These are phyloP conservation scores for Suhomyces pyralidae DNA, from an alignment of 805 yeast genomes.

Conservation along the genomic window DNA sequence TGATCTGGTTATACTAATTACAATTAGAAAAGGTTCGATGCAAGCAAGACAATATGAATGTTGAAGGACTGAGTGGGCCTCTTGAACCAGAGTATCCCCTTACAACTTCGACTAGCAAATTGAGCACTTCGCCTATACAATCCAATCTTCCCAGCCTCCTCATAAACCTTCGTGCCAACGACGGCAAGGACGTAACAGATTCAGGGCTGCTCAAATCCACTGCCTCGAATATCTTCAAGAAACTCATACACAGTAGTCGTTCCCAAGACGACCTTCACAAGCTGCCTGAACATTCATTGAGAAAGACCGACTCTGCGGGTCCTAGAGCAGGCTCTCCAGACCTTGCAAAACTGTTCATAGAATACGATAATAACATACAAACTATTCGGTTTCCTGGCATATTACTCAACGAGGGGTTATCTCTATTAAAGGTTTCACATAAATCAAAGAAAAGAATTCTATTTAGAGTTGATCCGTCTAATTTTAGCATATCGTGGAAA, in stretches of 20 bases:
- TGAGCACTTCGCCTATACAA: conserved; percentile 18
- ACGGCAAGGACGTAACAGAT: conserved; percentile 6
- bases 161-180: conserved; percentile 21
- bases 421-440: conserved; percentile 66
- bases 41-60: background rate
- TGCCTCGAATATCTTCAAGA: conserved; percentile 8
- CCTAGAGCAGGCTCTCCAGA: background rate
- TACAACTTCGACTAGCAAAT: conserved; percentile 6
- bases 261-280: conserved; percentile 7
- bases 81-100: background rate
- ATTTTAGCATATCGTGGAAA: conserved; percentile 55
- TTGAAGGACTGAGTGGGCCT: conserved; percentile 1
- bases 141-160: conserved; percentile 22
- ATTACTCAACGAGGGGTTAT: conserved; percentile 55
- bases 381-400: conserved; percentile 39
- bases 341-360: background rate
- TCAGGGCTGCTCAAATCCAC: conserved; percentile 2
- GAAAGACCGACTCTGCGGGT: background rate
- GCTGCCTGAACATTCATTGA: background rate
- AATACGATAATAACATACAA: background rate
- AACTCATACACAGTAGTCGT: conserved; percentile 9
- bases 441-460: conserved; percentile 60
- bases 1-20: background rate
- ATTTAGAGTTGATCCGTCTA: conserved; percentile 54
- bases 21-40: no score